Evolutionary conservation across 768 basidiomycete species (phyloP), one percentile per base, ranked within the genome.

Genomic region (Lyophyllum semitale): DNA sequence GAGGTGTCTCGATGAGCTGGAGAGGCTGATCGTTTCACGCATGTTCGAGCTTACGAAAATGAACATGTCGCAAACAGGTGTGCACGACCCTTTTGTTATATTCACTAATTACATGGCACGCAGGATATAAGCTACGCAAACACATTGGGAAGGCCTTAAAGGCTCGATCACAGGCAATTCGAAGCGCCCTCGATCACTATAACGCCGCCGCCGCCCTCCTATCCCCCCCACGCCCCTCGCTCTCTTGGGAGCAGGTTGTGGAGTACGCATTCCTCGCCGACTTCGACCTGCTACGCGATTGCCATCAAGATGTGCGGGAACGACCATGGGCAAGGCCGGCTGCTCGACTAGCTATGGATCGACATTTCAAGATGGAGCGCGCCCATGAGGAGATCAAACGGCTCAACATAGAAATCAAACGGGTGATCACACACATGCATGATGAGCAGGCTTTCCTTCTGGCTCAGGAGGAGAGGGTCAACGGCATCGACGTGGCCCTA

Each of bases 11-110:
- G 64, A 71, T 49, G 9, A 26, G 6, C 50, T 67, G 20, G 63
- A 71, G 51, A 45, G 41, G 0, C 51, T 68, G 8, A 38, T 69
- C 4, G 54, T 67, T 6, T 51, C 52, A 2, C 27, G 59, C 18
- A 60, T 69, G 60, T 67, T 69, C 55, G 62, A 69, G 50, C 58
- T 69, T 1, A 59, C 58, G 2, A 67, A 67, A 48, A 64, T 65
- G 59, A 67, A 67, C 47, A 58, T 63, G 53, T 63, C 65, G 3
- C 54, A 59, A 7, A 70, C 70, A 8, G 68, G 69, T 72, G 37
- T 1, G 53, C 18, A 13, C 50, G 26, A 44, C 7, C 30, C 12
- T 29, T 38, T 61, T 33, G 12, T 35, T 48, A 17, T 32, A n/a
- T 22, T 15, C 18, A n/a, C 17, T 30, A 20, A 37, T 13, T 22